Conservation (phyloP, 1,139 yeast genomes). For the Sugiyamaella sp. region DNA sequence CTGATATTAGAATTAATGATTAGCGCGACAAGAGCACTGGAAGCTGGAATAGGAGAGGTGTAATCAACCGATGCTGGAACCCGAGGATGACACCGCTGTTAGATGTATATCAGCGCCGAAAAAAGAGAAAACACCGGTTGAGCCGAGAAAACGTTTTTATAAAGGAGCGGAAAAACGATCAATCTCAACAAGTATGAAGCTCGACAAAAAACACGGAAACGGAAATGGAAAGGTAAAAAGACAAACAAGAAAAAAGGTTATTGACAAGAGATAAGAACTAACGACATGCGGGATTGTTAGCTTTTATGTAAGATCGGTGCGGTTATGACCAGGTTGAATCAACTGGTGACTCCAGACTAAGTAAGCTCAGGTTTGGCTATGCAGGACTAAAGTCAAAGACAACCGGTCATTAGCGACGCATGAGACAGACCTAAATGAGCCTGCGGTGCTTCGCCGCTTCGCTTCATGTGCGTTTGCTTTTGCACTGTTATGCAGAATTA, state of each 20-base stretch:
- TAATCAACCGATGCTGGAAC: no score
- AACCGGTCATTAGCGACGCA: background rate
- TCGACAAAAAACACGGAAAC: background rate
- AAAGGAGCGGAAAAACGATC: constrained; percentile 20
- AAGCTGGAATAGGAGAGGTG: no score
- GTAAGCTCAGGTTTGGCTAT: background rate
- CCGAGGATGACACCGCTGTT: no score
- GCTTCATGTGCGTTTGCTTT: background rate
- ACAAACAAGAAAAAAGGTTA: background rate
- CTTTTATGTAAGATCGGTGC: background rate
- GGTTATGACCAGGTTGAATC: background rate
- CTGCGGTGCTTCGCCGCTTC: background rate
- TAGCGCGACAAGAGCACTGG: no score
- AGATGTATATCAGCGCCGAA: no score
- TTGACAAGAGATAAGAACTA: background rate
- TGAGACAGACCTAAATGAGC: constrained; percentile 1
- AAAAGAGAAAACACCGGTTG: background rate
- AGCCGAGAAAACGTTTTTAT: constrained; percentile 11
- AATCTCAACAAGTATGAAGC: background rate
- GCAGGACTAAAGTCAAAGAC: background rate
- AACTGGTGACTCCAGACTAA: background rate
- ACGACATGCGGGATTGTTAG: background rate
- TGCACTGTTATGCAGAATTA: background rate
- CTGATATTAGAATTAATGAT: background rate
- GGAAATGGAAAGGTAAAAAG: background rate